A percentile compares a stretch with the other conserved stretches of the same genome.
Evolutionary conservation across 2,329 filamentous ascomycete species (phyloP).

Genomic region (Lecanicillium sp.): DNA sequence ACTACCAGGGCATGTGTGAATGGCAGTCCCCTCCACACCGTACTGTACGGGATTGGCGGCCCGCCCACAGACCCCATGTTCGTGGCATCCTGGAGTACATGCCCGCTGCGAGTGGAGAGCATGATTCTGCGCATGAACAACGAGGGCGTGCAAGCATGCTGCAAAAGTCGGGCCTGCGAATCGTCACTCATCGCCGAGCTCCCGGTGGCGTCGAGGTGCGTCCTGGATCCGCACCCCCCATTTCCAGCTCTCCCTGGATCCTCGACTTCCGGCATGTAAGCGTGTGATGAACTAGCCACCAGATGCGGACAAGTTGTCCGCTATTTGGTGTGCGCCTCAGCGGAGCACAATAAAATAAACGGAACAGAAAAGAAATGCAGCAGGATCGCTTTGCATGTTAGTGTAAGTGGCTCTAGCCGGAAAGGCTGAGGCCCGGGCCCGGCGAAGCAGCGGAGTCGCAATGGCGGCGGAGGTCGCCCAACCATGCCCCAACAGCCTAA

Average conservation of each 20-base stretch:
- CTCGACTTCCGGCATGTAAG: too few relatives aligned
- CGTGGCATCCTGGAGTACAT: neutral
- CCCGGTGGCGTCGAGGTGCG: too few relatives aligned
- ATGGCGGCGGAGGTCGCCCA: constrained; percentile 1
- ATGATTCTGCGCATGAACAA: too few relatives aligned
- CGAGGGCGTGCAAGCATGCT: too few relatives aligned
- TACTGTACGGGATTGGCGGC: neutral
- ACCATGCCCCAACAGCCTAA: neutral
- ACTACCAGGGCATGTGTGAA: too few relatives aligned
- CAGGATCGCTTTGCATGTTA: neutral
- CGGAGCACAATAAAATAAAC: neutral
- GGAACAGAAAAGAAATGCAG: neutral
- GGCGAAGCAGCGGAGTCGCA: neutral
- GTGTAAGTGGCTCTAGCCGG: constrained; percentile 1
- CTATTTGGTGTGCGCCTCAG: neutral
- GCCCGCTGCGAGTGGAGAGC: neutral
- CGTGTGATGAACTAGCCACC: too few relatives aligned
- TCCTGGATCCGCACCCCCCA: too few relatives aligned
- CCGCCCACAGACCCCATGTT: neutral
- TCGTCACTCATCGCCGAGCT: too few relatives aligned
- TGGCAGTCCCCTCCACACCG: too few relatives aligned
- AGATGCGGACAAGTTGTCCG: too few relatives aligned
- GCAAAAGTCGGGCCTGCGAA: too few relatives aligned
- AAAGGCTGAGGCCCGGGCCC: neutral
- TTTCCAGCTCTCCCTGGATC: too few relatives aligned